Conservation (phyloP, 2,329 filamentous ascomycete genomes). For the Diaporthe destruens region DNA sequence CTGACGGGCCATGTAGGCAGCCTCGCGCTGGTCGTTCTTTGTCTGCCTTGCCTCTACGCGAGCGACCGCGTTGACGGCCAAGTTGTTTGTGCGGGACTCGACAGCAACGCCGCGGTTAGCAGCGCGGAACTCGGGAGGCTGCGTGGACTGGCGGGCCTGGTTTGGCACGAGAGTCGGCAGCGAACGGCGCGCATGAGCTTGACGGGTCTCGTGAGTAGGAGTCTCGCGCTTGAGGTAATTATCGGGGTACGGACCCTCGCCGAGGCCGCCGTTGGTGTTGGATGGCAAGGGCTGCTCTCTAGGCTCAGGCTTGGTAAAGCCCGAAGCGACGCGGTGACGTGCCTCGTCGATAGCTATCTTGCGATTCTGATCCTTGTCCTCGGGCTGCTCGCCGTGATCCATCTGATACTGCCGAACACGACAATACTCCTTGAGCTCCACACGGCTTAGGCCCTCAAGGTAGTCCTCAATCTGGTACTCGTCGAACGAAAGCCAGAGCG, state of each 20-base stretch:
- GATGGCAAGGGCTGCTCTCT: constrained; percentile 41
- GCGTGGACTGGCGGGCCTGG: constrained; percentile 53
- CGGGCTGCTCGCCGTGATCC: constrained; percentile 63
- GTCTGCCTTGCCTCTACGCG: constrained; percentile 64
- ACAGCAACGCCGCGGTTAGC: constrained; percentile 49
- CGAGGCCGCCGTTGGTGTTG: constrained; percentile 39
- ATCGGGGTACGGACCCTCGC: constrained; percentile 33
- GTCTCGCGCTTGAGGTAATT: constrained; percentile 35
- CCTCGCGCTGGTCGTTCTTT: constrained; percentile 62
- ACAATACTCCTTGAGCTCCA: constrained; percentile 74
- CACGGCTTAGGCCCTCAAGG: constrained; percentile 61
- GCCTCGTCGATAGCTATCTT: constrained; percentile 64
- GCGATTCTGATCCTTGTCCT: constrained; percentile 64
- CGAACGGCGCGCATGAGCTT: constrained; percentile 55
- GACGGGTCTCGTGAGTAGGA: constrained; percentile 57
- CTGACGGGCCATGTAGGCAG: constrained; percentile 45
- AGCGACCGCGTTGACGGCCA: constrained; percentile 65
- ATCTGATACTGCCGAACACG: constrained; percentile 71
- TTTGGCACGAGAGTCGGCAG: constrained; percentile 46
- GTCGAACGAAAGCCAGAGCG: constrained; percentile 73
- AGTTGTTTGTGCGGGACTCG: constrained; percentile 57
- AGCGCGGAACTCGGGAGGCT: constrained; percentile 51
- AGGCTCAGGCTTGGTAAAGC: constrained; percentile 45
- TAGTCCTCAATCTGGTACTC: constrained; percentile 71
- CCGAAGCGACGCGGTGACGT: constrained; percentile 55